Evolutionary conservation across 2,329 filamentous ascomycete genomes (phyloP).

Genomic region (Tolypocladium endophyticum): DNA sequence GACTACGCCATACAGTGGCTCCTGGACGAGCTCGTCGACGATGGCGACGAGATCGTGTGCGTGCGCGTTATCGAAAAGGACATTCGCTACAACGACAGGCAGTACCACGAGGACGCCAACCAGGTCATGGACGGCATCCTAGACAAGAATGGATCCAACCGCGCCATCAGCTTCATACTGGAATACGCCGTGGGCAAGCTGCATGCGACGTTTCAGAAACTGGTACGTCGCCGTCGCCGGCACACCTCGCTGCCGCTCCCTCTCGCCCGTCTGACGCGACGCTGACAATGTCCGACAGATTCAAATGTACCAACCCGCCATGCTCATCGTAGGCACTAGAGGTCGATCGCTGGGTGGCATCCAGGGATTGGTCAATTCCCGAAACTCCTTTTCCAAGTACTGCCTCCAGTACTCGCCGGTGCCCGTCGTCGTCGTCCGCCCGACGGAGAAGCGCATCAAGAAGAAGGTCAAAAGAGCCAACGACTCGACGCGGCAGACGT

Average conservation of each 20-base stretch:
- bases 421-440: conserved; percentile 84
- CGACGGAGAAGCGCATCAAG: conserved; percentile 76
- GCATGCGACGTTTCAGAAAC: conserved; percentile 79
- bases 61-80: conserved; percentile 81
- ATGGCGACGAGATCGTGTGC: conserved; percentile 88
- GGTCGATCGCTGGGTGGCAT: conserved; percentile 78
- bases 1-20: conserved; percentile 90
- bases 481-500: conserved; percentile 65
- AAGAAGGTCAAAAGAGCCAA: conserved; percentile 78
- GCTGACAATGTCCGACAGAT: conserved; percentile 44
- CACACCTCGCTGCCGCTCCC: neutral
- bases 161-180: conserved; percentile 73
- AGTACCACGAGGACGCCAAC: conserved; percentile 68
- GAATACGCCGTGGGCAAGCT: conserved; percentile 86
- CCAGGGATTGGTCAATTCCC: conserved; percentile 67
- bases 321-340: conserved; percentile 81
- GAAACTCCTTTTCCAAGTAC: conserved; percentile 85
- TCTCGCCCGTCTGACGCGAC: neutral
- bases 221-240: conserved; percentile 46
- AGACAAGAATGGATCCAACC: conserved; percentile 65
- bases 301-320: conserved; percentile 80
- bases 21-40: conserved; percentile 82
- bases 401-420: conserved; percentile 89
- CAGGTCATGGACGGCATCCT: conserved; percentile 66
- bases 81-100: conserved; percentile 55